Percentiles rank a stretch among this genome's conserved stretches.
These are phyloP conservation scores for Catunica adiposa DNA, from an alignment of 2,329 filamentous ascomycete genomes.

Conservation along the genomic window DNA sequence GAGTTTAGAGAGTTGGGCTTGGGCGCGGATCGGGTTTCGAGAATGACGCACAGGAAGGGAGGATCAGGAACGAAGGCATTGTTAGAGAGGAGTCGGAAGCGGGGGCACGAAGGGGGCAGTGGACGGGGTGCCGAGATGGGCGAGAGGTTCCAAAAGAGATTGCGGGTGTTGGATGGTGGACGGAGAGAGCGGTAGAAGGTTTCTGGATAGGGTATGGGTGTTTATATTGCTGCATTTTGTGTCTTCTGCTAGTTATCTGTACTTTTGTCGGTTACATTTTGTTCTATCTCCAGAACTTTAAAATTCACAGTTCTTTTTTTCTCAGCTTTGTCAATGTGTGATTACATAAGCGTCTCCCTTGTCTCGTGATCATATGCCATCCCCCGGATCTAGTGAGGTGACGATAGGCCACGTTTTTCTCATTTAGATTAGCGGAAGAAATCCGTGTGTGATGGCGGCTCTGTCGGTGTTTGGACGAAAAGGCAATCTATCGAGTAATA, in stretches of 20 bases:
- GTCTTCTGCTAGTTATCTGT: not conserved
- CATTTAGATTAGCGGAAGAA: no score
- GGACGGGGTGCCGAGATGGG: conserved; percentile 45
- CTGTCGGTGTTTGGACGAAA: not conserved
- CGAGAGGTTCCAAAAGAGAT: conserved; percentile 55
- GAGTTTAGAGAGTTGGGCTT: conserved; percentile 80
- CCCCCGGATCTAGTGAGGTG: not conserved
- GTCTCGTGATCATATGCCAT: not conserved
- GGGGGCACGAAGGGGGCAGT: conserved; percentile 49
- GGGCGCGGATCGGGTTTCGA: conserved; percentile 72
- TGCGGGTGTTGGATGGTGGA: conserved; percentile 37
- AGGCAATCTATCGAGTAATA: conserved; percentile 10
- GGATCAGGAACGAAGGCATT: conserved; percentile 41
- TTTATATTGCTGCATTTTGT: not conserved
- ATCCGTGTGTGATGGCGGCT: not conserved
- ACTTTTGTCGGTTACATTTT: not conserved
- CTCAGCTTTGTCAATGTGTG: no score
- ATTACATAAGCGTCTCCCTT: not conserved
- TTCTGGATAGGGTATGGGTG: conserved; percentile 15
- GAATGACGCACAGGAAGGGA: conserved; percentile 56
- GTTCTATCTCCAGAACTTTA: not conserved
- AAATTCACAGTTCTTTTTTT: not conserved
- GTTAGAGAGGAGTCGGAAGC: conserved; percentile 75
- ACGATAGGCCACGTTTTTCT: not conserved
- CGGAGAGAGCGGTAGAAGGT: conserved; percentile 24